phyloP scores from a whole-genome alignment of 495 filamentous ascomycete genomes.

The Hypoxylon fuscum region DNA sequence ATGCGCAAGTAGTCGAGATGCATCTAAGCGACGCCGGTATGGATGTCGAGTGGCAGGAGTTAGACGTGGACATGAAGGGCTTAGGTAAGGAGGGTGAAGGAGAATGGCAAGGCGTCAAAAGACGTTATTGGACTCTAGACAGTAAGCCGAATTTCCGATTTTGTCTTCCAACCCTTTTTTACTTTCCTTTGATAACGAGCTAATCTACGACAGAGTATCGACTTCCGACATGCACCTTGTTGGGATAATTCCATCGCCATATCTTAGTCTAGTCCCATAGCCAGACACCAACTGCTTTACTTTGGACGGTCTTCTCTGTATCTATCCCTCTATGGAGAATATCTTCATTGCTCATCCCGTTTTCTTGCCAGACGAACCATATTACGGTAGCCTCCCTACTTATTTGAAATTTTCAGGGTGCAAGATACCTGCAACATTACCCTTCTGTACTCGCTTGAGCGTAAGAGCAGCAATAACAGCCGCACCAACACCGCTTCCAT shows the following conservation, averaged over 20 bases:
- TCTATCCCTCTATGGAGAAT: conserved; percentile 41
- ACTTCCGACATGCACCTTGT: conserved; percentile 64
- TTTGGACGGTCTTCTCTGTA: conserved; percentile 31
- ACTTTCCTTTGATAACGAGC: conserved; percentile 12
- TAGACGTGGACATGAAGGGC: conserved; percentile 70
- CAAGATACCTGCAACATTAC: conserved; percentile 80
- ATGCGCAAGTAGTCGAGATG: conserved; percentile 90
- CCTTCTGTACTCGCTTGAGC: conserved; percentile 81
- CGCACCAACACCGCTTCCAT: conserved; percentile 95
- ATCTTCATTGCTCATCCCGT: background rate
- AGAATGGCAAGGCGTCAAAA: conserved; percentile 85
- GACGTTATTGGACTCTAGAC: conserved; percentile 87
- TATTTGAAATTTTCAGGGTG: conserved; percentile 70
- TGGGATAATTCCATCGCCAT: conserved; percentile 57
- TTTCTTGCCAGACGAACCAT: conserved; percentile 14
- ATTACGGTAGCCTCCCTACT: background rate
- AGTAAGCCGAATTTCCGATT: conserved; percentile 51
- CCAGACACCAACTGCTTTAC: conserved; percentile 30
- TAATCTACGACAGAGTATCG: conserved; percentile 53
- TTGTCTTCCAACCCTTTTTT: conserved; percentile 10
- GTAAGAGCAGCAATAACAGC: conserved; percentile 94
- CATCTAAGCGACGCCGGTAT: conserved; percentile 91
- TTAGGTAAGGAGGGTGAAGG: conserved; percentile 61
- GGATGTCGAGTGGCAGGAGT: conserved; percentile 84
- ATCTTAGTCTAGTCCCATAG: conserved; percentile 34